Evolutionary conservation across 208 protist species (phyloP), one percentile per base, ranked within the genome.

Genomic region (Wallacemonas rigidus): DNA sequence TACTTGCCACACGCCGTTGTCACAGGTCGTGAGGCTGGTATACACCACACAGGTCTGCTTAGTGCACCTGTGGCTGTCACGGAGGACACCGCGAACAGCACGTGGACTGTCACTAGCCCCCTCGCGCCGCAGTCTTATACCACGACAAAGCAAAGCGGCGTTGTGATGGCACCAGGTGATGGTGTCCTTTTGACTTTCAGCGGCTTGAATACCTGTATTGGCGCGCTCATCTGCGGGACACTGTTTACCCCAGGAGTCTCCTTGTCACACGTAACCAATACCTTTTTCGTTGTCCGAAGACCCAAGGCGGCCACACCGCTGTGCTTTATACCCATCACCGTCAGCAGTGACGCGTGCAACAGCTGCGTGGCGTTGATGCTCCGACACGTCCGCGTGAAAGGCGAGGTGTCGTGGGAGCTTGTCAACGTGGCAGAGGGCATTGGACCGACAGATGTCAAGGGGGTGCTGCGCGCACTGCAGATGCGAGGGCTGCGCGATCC

Each of bases 301-400:
- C 72, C 81, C 35, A 77, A 77, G 47, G 70, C 78, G 26, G 36
- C 60, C n/a, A 54, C 74, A 3, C 85, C 86, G 11, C 58, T 92
- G 2, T 85, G 75, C 50, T 65, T 95, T 51, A 64, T 95, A 51
- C 87, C 90, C 12, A 53, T 95, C 15, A 75, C 65, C 47, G 61
- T 82, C 26, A 57, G 50, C 17, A 69, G 77, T 67, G 68, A 67
- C 39, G 50, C 56, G 9, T 81, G 74, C 67, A 81, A 74, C 39
- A 90, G 85, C 71, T 81, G 77, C 67, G 63, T 90, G 43, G 69
- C 83, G 15, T 44, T 95, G 12, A 95, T 95, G 90, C 68, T 95
- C 44, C 85, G 87, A 3, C 84, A 82, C 56, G 56, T 88, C 5
- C 83, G 80, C 35, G 70, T 69, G 45, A 77, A 83, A 61, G 81